Percentiles rank a stretch among this genome's conserved stretches.
These are phyloP conservation scores for Cryptococcus depauperatus DNA, from an alignment of 1,284 basidiomycete genomes.

Conservation along the genomic window DNA sequence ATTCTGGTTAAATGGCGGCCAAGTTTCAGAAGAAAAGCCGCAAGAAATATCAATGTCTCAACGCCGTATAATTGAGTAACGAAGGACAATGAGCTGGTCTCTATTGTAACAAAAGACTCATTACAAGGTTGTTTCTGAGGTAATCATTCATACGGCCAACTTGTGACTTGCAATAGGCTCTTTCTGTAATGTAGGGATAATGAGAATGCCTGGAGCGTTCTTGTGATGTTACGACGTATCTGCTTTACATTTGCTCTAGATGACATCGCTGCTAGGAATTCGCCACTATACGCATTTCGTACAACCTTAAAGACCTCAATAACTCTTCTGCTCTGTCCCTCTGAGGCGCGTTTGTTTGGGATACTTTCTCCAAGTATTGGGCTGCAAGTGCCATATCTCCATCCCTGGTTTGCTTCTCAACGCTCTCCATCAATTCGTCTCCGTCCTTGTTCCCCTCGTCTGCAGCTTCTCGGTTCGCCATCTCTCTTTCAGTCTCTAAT, in stretches of 20 bases:
- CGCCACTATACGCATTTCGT: constrained; percentile 25
- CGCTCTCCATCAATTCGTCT: constrained; percentile 1
- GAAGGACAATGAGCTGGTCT: no score
- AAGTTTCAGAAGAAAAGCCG: constrained; percentile 8
- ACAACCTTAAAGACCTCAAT: constrained; percentile 27
- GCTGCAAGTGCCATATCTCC: constrained; percentile 40
- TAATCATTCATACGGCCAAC: no score
- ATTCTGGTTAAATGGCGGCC: constrained; percentile 9
- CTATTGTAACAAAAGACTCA: no score
- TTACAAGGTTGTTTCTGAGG: no score
- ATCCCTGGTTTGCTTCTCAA: constrained; percentile 1
- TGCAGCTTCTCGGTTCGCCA: neutral
- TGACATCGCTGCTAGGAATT: constrained; percentile 1
- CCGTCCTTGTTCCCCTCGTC: neutral
- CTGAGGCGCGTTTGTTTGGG: constrained; percentile 50
- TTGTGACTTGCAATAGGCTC: neutral
- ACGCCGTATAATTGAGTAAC: no score
- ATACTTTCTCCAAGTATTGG: constrained; percentile 59
- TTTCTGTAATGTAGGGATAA: neutral
- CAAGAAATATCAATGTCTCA: constrained; percentile 12
- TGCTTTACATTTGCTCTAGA: neutral
- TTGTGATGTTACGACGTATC: neutral
- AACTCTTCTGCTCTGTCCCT: constrained; percentile 36
- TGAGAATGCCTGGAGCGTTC: neutral
- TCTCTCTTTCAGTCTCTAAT: neutral